These are phyloP conservation scores for Penicillium manginii DNA, from an alignment of 495 filamentous ascomycete species.

Conservation along the genomic window DNA sequence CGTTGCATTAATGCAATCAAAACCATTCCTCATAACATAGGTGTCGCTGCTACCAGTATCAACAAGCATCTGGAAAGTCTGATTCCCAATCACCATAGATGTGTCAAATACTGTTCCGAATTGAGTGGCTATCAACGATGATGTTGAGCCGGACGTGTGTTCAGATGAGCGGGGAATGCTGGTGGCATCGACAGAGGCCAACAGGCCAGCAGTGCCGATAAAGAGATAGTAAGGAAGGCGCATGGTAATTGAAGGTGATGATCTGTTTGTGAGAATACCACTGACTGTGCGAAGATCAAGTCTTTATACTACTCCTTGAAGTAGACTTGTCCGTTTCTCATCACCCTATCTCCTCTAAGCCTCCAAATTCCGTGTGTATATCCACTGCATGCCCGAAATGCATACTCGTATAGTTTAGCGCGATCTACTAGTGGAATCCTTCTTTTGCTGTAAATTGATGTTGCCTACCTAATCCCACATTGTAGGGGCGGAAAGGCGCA, in stretches of 20 bases:
- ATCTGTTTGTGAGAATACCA: no score
- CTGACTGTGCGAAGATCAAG: no score
- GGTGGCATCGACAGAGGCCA: constrained; percentile 1
- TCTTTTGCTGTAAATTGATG: background rate
- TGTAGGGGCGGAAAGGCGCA: no score
- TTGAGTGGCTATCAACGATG: constrained; percentile 10
- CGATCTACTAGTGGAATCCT: background rate
- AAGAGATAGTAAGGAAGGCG: background rate
- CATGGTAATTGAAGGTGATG: background rate
- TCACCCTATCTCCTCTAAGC: no score
- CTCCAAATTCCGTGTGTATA: no score
- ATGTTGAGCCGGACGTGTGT: background rate
- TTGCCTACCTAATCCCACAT: no score
- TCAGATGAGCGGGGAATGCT: background rate
- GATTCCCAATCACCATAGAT: constrained; percentile 25
- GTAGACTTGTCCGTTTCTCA: no score
- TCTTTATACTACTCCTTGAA: no score
- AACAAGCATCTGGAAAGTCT: constrained; percentile 54
- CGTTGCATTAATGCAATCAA: constrained; percentile 47
- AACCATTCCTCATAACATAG: constrained; percentile 55
- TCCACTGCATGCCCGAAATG: no score
- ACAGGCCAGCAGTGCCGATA: background rate
- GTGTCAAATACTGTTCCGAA: constrained; percentile 31
- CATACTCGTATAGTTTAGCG: background rate
- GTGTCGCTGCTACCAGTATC: constrained; percentile 69